These are phyloP conservation scores for Mycena kentingensis DNA, from an alignment of 768 basidiomycete species.

Conservation along the genomic window DNA sequence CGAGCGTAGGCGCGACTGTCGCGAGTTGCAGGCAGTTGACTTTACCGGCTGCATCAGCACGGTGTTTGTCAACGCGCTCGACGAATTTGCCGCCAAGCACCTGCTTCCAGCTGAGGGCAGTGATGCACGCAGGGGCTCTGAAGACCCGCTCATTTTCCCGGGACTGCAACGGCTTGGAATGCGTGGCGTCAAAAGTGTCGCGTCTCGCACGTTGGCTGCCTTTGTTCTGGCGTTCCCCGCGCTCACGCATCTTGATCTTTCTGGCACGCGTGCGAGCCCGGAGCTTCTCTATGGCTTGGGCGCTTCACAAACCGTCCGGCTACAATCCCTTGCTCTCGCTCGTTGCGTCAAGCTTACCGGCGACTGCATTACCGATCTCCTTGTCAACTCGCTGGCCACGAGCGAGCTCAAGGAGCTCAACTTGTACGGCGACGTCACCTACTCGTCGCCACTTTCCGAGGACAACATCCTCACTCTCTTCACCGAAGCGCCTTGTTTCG, in stretches of 20 bases:
- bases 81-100: slow-evolving; percentile 77
- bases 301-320: slow-evolving; percentile 60
- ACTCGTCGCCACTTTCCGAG: slow-evolving; percentile 66
- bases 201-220: slow-evolving; percentile 64
- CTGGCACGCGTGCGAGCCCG: slow-evolving; percentile 79
- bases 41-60: slow-evolving; percentile 93
- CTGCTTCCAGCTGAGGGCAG: slow-evolving; percentile 44
- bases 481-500: slow-evolving; percentile 76
- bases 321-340: slow-evolving; percentile 81
- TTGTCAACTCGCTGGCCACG: slow-evolving; percentile 68
- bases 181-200: slow-evolving; percentile 78
- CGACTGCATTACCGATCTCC: slow-evolving; percentile 71
- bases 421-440: slow-evolving; percentile 87
- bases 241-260: slow-evolving; percentile 89
- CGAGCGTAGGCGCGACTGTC: slow-evolving; percentile 71
- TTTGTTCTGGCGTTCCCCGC: slow-evolving; percentile 83
- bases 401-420: slow-evolving; percentile 72
- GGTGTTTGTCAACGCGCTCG: slow-evolving; percentile 84
- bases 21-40: slow-evolving; percentile 85
- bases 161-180: slow-evolving; percentile 77
- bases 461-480: slow-evolving; percentile 72
- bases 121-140: slow-evolving; percentile 47
- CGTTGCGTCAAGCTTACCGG: slow-evolving; percentile 85
- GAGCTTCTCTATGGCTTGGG: slow-evolving; percentile 73
- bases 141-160: slow-evolving; percentile 64